phyloP scores from a whole-genome alignment of 768 basidiomycete genomes.

The Dendrothele bispora region DNA sequence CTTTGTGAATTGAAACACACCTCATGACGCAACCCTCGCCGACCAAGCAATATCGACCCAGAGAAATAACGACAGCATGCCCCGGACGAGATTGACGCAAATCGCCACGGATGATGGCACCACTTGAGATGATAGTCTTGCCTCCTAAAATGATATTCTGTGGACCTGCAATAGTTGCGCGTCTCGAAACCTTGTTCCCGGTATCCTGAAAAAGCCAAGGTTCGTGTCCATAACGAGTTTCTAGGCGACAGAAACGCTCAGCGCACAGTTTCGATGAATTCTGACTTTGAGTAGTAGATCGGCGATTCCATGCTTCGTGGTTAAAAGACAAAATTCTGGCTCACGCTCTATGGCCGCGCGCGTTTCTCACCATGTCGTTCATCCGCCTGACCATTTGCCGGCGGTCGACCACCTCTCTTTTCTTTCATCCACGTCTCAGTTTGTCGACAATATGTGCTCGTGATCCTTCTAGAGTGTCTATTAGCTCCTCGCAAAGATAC shows the following conservation, averaged over 20 bases:
- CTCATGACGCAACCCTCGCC: slow-evolving; percentile 90
- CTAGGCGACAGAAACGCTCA: neutral
- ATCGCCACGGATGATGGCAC: slow-evolving; percentile 92
- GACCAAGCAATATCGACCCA: slow-evolving; percentile 91
- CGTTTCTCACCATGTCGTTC: neutral
- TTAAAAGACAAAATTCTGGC: neutral
- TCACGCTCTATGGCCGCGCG: neutral
- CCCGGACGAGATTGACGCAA: slow-evolving; percentile 86
- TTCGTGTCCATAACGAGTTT: neutral
- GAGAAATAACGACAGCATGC: slow-evolving; percentile 89
- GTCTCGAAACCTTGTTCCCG: slow-evolving; percentile 93
- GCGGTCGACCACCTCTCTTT: neutral
- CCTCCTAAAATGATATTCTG: slow-evolving; percentile 97
- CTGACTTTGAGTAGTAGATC: slow-evolving; percentile 76
- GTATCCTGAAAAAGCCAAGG: slow-evolving; percentile 62
- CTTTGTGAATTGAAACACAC: slow-evolving; percentile 36
- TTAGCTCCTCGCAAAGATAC: too few relatives aligned
- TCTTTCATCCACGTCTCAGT: neutral
- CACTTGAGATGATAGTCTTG: slow-evolving; percentile 91
- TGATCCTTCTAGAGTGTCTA: too few relatives aligned
- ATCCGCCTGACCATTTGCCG: slow-evolving; percentile 1
- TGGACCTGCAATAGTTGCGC: slow-evolving; percentile 88
- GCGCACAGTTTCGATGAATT: slow-evolving; percentile 86
- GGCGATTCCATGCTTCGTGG: slow-evolving; percentile 60
- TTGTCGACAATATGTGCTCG: too few relatives aligned